Conservation (phyloP, 2,329 filamentous ascomycete species). For the Ophiostoma perfectum region DNA sequence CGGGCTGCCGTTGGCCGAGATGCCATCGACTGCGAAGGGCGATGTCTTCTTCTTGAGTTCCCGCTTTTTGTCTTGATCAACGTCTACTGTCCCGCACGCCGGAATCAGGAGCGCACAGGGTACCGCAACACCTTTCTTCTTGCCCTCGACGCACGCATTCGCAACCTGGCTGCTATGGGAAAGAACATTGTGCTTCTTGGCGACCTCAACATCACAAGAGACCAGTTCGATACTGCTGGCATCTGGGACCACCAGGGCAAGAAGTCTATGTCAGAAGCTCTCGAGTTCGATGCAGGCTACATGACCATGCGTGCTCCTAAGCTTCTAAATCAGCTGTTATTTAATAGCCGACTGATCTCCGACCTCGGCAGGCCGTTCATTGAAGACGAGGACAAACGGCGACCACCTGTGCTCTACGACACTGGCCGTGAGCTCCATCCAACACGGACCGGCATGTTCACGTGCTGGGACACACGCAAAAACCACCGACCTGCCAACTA, state of each 20-base stretch:
- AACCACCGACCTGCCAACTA: conserved; percentile 96
- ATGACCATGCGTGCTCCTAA: conserved; percentile 65
- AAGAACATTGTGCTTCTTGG: conserved; percentile 83
- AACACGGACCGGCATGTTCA: conserved; percentile 82
- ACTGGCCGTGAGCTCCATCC: conserved; percentile 77
- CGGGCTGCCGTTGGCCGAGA: conserved; percentile 56
- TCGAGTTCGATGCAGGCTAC: conserved; percentile 63
- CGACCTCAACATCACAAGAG: conserved; percentile 74
- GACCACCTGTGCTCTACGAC: conserved; percentile 67
- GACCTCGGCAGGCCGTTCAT: conserved; percentile 7
- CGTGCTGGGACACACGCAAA: conserved; percentile 91
- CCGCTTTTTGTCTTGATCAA: conserved; percentile 90
- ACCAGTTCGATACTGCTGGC: conserved; percentile 70
- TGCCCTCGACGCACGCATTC: conserved; percentile 73
- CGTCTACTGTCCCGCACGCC: conserved; percentile 84
- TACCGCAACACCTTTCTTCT: conserved; percentile 77
- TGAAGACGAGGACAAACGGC: neutral
- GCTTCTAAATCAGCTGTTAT: conserved; percentile 79
- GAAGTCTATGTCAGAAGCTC: conserved; percentile 66
- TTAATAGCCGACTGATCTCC: conserved; percentile 50
- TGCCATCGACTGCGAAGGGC: conserved; percentile 80
- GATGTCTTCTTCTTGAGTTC: conserved; percentile 87
- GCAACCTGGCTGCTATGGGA: conserved; percentile 73
- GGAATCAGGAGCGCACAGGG: conserved; percentile 73
- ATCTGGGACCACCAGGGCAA: conserved; percentile 38